These are phyloP conservation scores for Aspergillus brunneoviolaceus DNA, from an alignment of 2,329 filamentous ascomycete species.

Conservation along the genomic window DNA sequence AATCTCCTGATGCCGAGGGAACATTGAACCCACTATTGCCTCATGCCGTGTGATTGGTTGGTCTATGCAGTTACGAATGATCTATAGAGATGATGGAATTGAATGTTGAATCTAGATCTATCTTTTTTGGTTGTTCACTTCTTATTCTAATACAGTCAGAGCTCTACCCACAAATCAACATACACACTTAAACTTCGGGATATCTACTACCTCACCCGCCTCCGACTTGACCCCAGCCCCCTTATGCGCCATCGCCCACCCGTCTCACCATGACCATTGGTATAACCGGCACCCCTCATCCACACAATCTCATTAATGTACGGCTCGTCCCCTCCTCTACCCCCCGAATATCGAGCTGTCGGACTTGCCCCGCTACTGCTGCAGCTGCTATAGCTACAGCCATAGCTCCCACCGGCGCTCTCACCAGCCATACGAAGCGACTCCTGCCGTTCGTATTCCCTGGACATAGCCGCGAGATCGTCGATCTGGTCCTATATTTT, in stretches of 20 bases:
- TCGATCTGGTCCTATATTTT: conserved; percentile 48
- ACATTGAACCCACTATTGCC: not conserved
- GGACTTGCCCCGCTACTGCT: not conserved
- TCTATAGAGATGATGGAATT: conserved; percentile 41
- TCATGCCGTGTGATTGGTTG: conserved; percentile 24
- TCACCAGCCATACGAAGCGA: conserved; percentile 45
- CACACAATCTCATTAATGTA: conserved; percentile 47
- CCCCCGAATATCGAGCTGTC: conserved; percentile 11
- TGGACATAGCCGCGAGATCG: conserved; percentile 48
- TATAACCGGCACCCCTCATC: conserved; percentile 30
- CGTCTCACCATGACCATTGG: not conserved
- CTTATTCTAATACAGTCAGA: too few relatives aligned
- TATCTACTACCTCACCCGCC: too few relatives aligned
- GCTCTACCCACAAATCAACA: too few relatives aligned
- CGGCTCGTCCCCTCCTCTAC: conserved; percentile 33
- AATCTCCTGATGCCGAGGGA: too few relatives aligned
- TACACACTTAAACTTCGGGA: too few relatives aligned
- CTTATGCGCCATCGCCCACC: not conserved
- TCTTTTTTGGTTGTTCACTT: not conserved
- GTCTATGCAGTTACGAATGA: conserved; percentile 43
- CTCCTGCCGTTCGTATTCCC: conserved; percentile 50
- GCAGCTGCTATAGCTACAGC: not conserved
- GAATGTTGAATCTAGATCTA: conserved; percentile 9
- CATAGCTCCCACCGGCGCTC: conserved; percentile 16
- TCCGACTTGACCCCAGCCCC: not conserved